Evolutionary conservation across 176 grass and related monocot species (phyloP), one percentile per base, ranked within the genome.

Genomic region (Secale cereale): DNA sequence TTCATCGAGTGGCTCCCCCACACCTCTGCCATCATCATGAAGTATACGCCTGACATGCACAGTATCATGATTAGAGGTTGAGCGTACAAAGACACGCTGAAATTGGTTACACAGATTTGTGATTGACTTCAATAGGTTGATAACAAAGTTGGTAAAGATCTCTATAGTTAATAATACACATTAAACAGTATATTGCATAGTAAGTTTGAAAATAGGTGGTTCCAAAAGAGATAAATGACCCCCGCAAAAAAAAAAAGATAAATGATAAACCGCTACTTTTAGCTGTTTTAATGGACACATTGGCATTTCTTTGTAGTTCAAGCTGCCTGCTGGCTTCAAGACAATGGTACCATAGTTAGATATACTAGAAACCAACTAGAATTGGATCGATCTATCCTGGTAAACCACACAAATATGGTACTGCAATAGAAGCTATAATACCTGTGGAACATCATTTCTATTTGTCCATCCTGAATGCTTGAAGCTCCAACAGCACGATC

Each of bases 361-460:
- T 52, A 63, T 20, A n/a, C n/a, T n/a, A 66, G 27, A 74, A 41
- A 30, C 27, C 31, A 64, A 83, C 3, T 73, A 52, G 3, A 87
- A 62, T 39, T 40, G 50, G 17, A 78, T 30, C 35, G 14, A 27
- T 11, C 29, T 11, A 13, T 33, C 43, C 39, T 31, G 26, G 17
- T 32, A 65, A 77, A 67, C 4, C 17, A 13, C 32, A 63, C 56
- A 46, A 81, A 28, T 59, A 29, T 59, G 48, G 67, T 59, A 70
- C 13, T 5, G 1, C 11, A 59, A 60, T 33, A 52, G 64, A 61
- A 86, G 31, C 6, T 61, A 25, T 86, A 83, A 59, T 86, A 94
- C 95, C 92, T 94, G 68, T 98, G 95, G 75, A 98, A 77, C 95
- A 98, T 98, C 52, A 98, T 76, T 89, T 98, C 95, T 76, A 94